These are phyloP conservation scores for Hagleromyces aurorensis DNA, from an alignment of 805 yeast genomes.

Conservation along the genomic window DNA sequence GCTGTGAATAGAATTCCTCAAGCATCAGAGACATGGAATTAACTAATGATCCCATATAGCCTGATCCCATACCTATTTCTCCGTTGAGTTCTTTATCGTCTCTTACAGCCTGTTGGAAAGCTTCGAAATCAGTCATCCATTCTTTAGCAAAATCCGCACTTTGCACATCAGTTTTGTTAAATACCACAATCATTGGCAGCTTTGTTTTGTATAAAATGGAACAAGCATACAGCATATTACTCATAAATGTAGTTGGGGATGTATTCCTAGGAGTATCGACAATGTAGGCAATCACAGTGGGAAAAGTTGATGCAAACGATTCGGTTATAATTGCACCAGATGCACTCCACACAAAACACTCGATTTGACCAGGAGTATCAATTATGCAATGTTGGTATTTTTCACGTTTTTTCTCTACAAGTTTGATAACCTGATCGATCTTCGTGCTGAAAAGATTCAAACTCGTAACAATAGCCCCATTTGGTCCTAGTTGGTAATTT, in stretches of 20 bases:
- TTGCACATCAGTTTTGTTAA: conserved; percentile 87
- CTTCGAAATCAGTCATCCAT: conserved; percentile 97
- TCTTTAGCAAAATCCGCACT: conserved; percentile 83
- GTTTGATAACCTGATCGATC: conserved; percentile 85
- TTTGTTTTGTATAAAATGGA: conserved; percentile 93
- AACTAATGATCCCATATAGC: conserved; percentile 89
- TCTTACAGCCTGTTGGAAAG: conserved; percentile 72
- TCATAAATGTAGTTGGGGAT: conserved; percentile 93
- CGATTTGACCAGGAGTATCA: conserved; percentile 99
- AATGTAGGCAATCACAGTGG: conserved; percentile 91
- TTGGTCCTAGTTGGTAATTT: conserved; percentile 90
- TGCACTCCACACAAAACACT: conserved; percentile 97
- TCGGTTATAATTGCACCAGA: conserved; percentile 95
- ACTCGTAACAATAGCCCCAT: conserved; percentile 96
- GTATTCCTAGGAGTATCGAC: conserved; percentile 94
- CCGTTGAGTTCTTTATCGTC: conserved; percentile 59
- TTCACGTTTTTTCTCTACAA: conserved; percentile 67
- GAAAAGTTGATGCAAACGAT: conserved; percentile 91
- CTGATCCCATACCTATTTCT: conserved; percentile 48
- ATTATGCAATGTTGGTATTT: conserved; percentile 63
- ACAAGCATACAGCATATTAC: conserved; percentile 97
- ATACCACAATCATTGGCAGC: conserved; percentile 92
- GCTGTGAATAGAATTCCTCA: conserved; percentile 89
- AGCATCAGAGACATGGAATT: conserved; percentile 94
- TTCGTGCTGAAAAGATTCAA: conserved; percentile 88